Percentiles rank a stretch among this genome's conserved stretches.
These are phyloP conservation scores for Ramalina peruviana DNA, from an alignment of 495 filamentous ascomycete species.

Conservation along the genomic window DNA sequence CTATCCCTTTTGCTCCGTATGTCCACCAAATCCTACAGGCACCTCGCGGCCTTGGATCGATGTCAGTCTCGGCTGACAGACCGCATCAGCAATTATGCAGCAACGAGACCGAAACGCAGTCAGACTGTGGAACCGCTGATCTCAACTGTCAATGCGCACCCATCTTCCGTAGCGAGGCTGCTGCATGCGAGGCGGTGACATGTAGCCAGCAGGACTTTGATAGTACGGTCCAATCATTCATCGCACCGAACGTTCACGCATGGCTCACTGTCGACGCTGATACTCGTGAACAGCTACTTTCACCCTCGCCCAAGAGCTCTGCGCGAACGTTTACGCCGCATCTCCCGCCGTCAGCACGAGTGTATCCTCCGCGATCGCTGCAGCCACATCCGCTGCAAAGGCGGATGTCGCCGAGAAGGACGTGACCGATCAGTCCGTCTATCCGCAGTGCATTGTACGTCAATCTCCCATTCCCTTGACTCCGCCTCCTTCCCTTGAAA, in stretches of 20 bases:
- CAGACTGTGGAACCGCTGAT: neutral
- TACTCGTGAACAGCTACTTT: neutral
- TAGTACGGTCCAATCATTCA: neutral
- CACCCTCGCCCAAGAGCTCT: constrained; percentile 1
- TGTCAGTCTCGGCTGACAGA: neutral
- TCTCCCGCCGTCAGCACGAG: neutral
- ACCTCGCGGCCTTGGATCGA: neutral
- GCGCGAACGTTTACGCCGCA: constrained; percentile 3
- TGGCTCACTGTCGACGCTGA: neutral
- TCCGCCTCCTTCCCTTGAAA: neutral
- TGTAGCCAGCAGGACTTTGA: neutral
- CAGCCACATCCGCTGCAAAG: constrained; percentile 2
- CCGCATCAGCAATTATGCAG: neutral
- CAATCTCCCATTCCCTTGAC: neutral
- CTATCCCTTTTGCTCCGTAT: neutral
- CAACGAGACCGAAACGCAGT: neutral
- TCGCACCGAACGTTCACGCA: neutral
- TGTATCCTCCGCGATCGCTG: constrained; percentile 5
- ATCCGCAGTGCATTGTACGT: constrained; percentile 8
- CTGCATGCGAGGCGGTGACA: constrained; percentile 6
- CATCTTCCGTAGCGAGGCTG: neutral
- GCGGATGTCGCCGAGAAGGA: constrained; percentile 4
- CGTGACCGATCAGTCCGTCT: constrained; percentile 2
- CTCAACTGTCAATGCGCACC: constrained; percentile 4
- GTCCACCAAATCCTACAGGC: neutral